Evolutionary conservation across 139 green algal genomes (phyloP), one percentile per base, ranked within the genome.

Genomic region (Chlorella sp.): DNA sequence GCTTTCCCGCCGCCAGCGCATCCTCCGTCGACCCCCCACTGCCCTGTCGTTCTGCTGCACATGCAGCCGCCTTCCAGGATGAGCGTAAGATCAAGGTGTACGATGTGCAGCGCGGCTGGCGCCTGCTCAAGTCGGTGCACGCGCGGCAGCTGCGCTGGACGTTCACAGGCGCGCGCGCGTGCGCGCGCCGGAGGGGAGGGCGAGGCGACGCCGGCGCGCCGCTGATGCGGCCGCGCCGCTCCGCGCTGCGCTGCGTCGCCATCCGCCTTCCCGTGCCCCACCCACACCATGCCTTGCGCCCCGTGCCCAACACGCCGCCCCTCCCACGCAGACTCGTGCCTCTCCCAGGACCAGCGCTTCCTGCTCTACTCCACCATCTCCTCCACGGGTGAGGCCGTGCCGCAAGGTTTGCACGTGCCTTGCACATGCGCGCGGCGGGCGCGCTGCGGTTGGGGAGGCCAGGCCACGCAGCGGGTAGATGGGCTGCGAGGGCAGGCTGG

Each of bases 321-420:
- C 88, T 93, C 91, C 31, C 81, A 93, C 66, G 95, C 91, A 36
- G 95, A 98, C 84, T 97, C 92, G 8, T 79, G 67, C 45, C 64
- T 97, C 15, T 93, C 84, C 5, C 85, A 84, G 15, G 93, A 98
- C 75, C 79, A 91, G 60, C 78, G 84, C 40, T 88, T 89, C 60
- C 77, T 97, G n/a, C 73, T 96, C 31, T 98, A 97, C 70, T 72
- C 86, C 62, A 84, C 74, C 77, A 95, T 96, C 77, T 84, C 66
- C 35, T 88, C 87, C 14, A n/a, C n/a, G n/a, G n/a, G n/a, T n/a
- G n/a, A n/a, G n/a, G n/a, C n/a, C n/a, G n/a, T n/a, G n/a, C n/a
- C n/a, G n/a, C n/a, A n/a, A n/a, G n/a, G n/a, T n/a, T n/a, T n/a
- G n/a, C n/a, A n/a, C n/a, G n/a, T n/a, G n/a, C n/a, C n/a, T n/a